Conservation (phyloP, 305 asterid genomes). For the Caryopteris hybrid region DNA sequence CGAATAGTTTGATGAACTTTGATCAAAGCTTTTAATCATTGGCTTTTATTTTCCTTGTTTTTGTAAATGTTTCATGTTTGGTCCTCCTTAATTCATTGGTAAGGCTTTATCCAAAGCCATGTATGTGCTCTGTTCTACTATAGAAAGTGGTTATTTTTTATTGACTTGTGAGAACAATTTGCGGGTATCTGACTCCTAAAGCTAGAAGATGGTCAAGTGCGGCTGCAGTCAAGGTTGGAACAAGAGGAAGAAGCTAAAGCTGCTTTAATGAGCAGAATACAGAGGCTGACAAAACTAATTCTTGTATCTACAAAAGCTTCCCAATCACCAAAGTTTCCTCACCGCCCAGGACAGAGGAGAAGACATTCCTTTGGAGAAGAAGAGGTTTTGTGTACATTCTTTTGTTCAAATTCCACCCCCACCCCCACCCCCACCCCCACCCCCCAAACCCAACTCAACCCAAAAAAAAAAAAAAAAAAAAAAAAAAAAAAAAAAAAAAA, state of each 20-base stretch:
- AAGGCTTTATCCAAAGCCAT: conserved; percentile 1
- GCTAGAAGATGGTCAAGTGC: conserved; percentile 99
- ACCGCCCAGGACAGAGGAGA: conserved; percentile 72
- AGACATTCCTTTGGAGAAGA: conserved; percentile 99
- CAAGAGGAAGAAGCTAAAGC: conserved; percentile 99
- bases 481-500: too few species aligned
- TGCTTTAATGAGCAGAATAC: conserved; percentile 95
- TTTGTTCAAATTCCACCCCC: neutral
- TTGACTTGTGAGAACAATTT: conserved; percentile 24
- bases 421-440: too few species aligned
- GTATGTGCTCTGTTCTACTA: neutral
- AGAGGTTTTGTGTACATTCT: conserved; percentile 53
- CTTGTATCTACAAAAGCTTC: conserved; percentile 92
- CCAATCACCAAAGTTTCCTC: conserved; percentile 72
- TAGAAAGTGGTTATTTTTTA: conserved; percentile 12
- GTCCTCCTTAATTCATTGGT: conserved; percentile 8
- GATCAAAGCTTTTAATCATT: neutral
- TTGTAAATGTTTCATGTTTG: neutral
- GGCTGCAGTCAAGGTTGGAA: conserved; percentile 94
- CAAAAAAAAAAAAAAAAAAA: too few species aligned
- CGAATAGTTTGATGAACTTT: neutral
- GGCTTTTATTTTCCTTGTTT: conserved; percentile 4
- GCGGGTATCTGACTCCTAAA: conserved; percentile 43
- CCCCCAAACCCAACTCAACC: too few species aligned
- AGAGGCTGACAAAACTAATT: conserved; percentile 89